Percentiles rank a stretch among this genome's conserved stretches.
These are phyloP conservation scores for Alternaria sp. DNA, from an alignment of 2,329 filamentous ascomycete species.

Conservation along the genomic window DNA sequence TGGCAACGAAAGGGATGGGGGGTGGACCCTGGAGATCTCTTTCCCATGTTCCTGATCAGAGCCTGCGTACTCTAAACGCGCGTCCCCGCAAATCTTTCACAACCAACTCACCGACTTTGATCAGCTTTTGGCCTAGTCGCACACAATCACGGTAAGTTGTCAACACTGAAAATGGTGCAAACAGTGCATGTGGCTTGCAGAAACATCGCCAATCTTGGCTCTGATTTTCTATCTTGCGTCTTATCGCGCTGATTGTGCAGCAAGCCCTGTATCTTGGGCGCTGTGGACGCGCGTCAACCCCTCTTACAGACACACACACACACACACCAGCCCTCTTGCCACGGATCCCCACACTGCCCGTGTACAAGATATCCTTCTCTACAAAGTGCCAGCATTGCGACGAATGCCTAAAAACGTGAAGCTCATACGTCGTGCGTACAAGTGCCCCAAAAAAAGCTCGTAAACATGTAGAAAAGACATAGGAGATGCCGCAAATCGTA, in stretches of 20 bases:
- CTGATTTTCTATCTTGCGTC: slow-evolving; percentile 27
- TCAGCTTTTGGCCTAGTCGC: slow-evolving; percentile 8
- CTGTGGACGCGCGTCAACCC: slow-evolving; percentile 36
- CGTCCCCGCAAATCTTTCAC: slow-evolving; percentile 21
- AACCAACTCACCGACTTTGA: not conserved
- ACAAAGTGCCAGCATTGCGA: slow-evolving; percentile 17
- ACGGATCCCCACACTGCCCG: slow-evolving; percentile 26
- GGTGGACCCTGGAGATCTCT: slow-evolving; percentile 8
- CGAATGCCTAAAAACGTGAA: slow-evolving; percentile 25
- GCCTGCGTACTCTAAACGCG: slow-evolving; percentile 20
- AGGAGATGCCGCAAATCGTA: slow-evolving; percentile 38
- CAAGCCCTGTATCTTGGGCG: slow-evolving; percentile 16
- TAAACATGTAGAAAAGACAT: slow-evolving; percentile 41
- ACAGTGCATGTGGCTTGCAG: slow-evolving; percentile 16
- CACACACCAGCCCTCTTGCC: slow-evolving; percentile 13
- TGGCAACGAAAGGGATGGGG: not conserved
- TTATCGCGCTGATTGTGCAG: slow-evolving; percentile 13
- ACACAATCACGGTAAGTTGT: slow-evolving; percentile 1
- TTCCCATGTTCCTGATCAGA: slow-evolving; percentile 12
- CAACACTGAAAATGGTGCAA: not conserved
- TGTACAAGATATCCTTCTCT: slow-evolving; percentile 29
- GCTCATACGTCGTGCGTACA: slow-evolving; percentile 30
- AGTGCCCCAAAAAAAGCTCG: slow-evolving; percentile 28
- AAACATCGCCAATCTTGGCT: slow-evolving; percentile 28
- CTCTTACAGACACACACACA: slow-evolving; percentile 18